phyloP scores from a whole-genome alignment of 352 stramenopile genomes.

The Elongisporangium undulatum region DNA sequence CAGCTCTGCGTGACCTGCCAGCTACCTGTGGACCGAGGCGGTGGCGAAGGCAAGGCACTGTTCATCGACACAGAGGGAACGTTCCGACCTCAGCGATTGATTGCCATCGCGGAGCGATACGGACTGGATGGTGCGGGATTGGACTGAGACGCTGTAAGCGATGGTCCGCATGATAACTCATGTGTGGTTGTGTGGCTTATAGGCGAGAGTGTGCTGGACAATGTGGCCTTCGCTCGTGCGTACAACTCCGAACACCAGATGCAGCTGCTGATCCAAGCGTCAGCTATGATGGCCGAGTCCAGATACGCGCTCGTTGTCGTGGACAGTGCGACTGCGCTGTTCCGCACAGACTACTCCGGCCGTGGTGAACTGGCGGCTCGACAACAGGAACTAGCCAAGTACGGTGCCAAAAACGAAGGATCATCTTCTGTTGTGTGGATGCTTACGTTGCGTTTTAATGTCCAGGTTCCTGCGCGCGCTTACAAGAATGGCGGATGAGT shows the following conservation, averaged over 20 bases:
- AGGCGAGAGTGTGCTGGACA: slow-evolving; percentile 95
- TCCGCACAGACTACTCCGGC: slow-evolving; percentile 98
- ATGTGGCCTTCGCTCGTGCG: slow-evolving; percentile 97
- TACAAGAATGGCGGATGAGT: slow-evolving; percentile 97
- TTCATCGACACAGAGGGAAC: slow-evolving; percentile 99
- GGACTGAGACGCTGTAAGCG: too few species aligned
- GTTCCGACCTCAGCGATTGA: slow-evolving; percentile 95
- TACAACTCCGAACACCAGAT: slow-evolving; percentile 99
- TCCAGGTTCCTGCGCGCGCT: slow-evolving; percentile 96
- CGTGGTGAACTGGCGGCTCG: slow-evolving; percentile 96
- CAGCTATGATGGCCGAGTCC: slow-evolving; percentile 98
- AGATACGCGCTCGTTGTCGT: slow-evolving; percentile 95
- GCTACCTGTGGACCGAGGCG: slow-evolving; percentile 95
- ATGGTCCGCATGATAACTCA: slow-evolving; percentile 1
- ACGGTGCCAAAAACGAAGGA: slow-evolving; percentile 3
- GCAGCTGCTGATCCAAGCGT: slow-evolving; percentile 95
- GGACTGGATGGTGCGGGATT: slow-evolving; percentile 84
- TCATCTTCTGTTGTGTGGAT: not conserved
- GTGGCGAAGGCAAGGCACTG: slow-evolving; percentile 96
- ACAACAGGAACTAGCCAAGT: slow-evolving; percentile 86
- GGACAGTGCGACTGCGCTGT: slow-evolving; percentile 97
- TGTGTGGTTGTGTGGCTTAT: slow-evolving; percentile 1
- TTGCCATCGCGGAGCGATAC: slow-evolving; percentile 98
- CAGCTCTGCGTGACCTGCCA: slow-evolving; percentile 99
- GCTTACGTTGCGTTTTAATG: not conserved